phyloP scores from a whole-genome alignment of 495 filamentous ascomycete genomes.

The Talaromyces wortmannii region DNA sequence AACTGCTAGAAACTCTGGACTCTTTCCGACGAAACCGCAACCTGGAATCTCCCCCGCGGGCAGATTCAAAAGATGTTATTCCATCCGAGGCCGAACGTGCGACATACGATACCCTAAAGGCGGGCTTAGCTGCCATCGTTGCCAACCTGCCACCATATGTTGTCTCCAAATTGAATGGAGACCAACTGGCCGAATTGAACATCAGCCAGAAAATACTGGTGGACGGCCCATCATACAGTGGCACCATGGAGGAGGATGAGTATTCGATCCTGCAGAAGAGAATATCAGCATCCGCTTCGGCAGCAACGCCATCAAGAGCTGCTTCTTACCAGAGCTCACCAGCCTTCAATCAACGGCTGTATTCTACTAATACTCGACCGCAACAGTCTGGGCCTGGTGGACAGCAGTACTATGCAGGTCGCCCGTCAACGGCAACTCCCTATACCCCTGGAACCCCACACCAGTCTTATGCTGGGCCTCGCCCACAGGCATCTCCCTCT shows the following conservation, averaged over 20 bases:
- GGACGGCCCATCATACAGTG: conserved; percentile 62
- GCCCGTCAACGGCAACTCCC: conserved; percentile 24
- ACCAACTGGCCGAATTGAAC: conserved; percentile 72
- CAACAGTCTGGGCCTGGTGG: conserved; percentile 23
- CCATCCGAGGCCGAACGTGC: conserved; percentile 60
- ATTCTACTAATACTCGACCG: conserved; percentile 21
- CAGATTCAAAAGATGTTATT: conserved; percentile 32
- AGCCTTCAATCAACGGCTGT: conserved; percentile 29
- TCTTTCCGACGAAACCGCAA: conserved; percentile 84
- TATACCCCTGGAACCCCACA: conserved; percentile 23
- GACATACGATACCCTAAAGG: conserved; percentile 69
- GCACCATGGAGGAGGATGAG: conserved; percentile 85
- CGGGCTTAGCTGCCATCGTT: conserved; percentile 66
- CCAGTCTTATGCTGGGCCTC: conserved; percentile 25
- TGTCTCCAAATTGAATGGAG: conserved; percentile 77
- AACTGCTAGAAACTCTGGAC: conserved; percentile 74
- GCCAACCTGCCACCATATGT: conserved; percentile 75
- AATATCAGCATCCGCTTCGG: conserved; percentile 19
- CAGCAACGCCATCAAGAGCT: conserved; percentile 24
- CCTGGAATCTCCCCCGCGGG: conserved; percentile 38
- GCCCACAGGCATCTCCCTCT: conserved; percentile 35
- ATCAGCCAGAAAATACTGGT: conserved; percentile 77
- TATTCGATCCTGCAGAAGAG: conserved; percentile 33
- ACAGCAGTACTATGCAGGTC: conserved; percentile 36
- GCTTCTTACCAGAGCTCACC: conserved; percentile 21